Base-by-base conservation (phyloP, 2,329 filamentous ascomycete genomes). In the Fusarium sambucinum region DNA sequence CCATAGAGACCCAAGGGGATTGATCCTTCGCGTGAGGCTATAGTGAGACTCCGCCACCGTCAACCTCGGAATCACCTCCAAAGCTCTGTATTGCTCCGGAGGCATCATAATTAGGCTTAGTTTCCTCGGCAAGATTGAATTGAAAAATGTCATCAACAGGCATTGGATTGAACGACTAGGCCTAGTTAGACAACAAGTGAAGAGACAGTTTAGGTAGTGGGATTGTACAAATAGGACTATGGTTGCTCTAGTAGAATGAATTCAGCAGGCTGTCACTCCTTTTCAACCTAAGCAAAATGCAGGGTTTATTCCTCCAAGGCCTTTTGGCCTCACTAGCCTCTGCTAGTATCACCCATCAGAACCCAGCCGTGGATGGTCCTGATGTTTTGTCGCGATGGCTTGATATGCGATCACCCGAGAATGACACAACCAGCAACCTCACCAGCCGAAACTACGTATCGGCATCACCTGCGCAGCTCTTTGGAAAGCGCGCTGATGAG, bases 401-500 rank as follows among this genome's bases (percentile, higher is more conserved):
- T 14, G 27, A 25, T n/a, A 29, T 52, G 13, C 35, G 48, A 14
- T 21, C 48, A 12, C 27, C 48, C 21, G 48, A 52, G 12, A 41
- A 52, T 5, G 35, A 52, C 27, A 40, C 48, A 11, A 52, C 48
- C 1, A 41, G 12, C 7, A 30, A 14, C 5, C 11, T 52, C 17
- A 30, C 48, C 4, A 40, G 48, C 25, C 37, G 48, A 6, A 38
- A 38, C 11, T 13, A 23, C 23, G 35, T 14, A 17, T 12, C 47
- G 16, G 25, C 27, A 6, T 52, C 48, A 32, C 13, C 48, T 19
- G 27, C 35, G 11, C 35, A 52, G 4, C 27, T 52, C 0, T 41
- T 52, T 32, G 48, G 48, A 11, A 44, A 44, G 41, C 48, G 48
- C 32, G 48, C 48, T 23, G 50, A 53, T 40, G 50, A 53, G 8